Evolutionary conservation across 306 rosid genomes (phyloP).

Genomic region (Gastrolobium villosum): DNA sequence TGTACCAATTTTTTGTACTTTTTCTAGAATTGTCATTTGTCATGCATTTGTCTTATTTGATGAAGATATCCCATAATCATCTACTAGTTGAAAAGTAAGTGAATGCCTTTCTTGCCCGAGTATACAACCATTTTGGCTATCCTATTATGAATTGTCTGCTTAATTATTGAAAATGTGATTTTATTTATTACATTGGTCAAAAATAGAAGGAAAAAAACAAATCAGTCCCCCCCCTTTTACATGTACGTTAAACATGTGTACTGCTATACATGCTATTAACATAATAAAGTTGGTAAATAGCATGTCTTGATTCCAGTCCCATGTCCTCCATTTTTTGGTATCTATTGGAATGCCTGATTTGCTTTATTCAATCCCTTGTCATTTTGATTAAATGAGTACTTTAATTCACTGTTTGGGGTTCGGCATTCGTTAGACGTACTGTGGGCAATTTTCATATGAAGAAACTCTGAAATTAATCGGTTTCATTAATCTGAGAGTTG

Average conservation of each 20-base stretch:
- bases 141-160: neutral
- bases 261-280: neutral
- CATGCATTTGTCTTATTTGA: neutral
- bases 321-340: neutral
- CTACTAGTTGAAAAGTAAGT: neutral
- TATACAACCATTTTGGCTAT: neutral
- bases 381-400: neutral
- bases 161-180: neutral
- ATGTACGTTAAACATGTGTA: neutral
- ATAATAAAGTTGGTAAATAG: neutral
- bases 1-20: neutral
- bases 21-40: neutral
- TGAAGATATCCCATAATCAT: neutral
- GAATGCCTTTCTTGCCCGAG: neutral
- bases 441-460: neutral
- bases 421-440: neutral
- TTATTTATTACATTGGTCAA: neutral
- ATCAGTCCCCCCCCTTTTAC: too few relatives aligned
- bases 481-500: neutral
- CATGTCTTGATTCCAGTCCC: neutral
- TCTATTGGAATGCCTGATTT: neutral
- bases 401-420: neutral
- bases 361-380: neutral
- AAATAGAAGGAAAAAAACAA: neutral
- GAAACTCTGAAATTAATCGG: neutral